Evolutionary conservation across 1,284 basidiomycete genomes (phyloP).

Genomic region (Malassezia sympodialis): DNA sequence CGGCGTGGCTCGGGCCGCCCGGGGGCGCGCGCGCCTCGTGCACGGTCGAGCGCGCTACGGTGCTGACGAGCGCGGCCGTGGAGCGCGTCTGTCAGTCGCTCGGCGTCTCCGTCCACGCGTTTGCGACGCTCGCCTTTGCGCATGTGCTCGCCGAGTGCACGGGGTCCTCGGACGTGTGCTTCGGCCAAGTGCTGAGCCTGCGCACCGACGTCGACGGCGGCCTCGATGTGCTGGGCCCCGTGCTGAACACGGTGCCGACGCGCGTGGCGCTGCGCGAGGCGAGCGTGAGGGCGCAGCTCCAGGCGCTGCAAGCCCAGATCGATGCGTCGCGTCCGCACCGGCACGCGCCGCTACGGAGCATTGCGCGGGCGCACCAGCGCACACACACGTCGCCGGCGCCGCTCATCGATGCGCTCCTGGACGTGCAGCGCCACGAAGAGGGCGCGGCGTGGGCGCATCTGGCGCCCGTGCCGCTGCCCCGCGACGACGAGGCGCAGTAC

Average conservation of each 20-base stretch:
- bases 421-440: conserved; percentile 26
- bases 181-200: conserved; percentile 39
- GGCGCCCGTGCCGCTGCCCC: neutral
- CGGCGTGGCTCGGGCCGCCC: conserved; percentile 8
- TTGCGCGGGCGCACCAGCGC: conserved; percentile 17
- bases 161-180: conserved; percentile 26
- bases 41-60: conserved; percentile 1
- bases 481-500: conserved; percentile 22
- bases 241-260: conserved; percentile 39
- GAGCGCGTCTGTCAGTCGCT: conserved; percentile 14
- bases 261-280: conserved; percentile 20
- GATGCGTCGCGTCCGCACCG: conserved; percentile 32
- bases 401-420: conserved; percentile 38
- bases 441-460: neutral
- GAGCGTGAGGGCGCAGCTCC: conserved; percentile 5
- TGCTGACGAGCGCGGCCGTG: neutral
- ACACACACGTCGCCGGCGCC: conserved; percentile 9
- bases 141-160: conserved; percentile 27
- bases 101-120: conserved; percentile 28
- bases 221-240: conserved; percentile 31
- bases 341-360: conserved; percentile 30
- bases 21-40: neutral
- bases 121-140: conserved; percentile 34
- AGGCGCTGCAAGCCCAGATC: conserved; percentile 21
- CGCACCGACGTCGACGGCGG: conserved; percentile 27